Evolutionary conservation across 106 monocot genomes (phyloP).

Genomic region (Apostasia shenzhenica): DNA sequence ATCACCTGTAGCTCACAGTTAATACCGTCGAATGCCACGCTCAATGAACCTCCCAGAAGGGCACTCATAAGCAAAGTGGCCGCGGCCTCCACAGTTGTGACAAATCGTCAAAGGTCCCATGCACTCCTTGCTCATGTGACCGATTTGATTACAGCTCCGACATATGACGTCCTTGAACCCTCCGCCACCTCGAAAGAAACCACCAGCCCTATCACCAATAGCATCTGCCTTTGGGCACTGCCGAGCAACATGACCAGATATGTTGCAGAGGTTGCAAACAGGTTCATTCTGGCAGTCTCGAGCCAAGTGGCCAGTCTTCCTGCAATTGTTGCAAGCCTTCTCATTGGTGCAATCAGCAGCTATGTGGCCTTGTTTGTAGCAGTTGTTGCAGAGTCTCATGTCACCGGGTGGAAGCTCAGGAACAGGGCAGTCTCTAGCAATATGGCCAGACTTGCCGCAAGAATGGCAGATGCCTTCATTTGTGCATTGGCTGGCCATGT

Average conservation of each 20-base stretch:
- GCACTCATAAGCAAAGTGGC: slow-evolving; percentile 65
- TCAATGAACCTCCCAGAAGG: slow-evolving; percentile 58
- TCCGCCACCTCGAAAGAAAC: slow-evolving; percentile 15
- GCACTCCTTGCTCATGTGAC: slow-evolving; percentile 53
- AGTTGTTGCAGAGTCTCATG: slow-evolving; percentile 85
- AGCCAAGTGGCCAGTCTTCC: slow-evolving; percentile 82
- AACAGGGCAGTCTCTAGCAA: slow-evolving; percentile 56
- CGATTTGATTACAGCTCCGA: slow-evolving; percentile 40
- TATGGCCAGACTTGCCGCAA: slow-evolving; percentile 82
- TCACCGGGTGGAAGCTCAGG: slow-evolving; percentile 56
- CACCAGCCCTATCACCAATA: slow-evolving; percentile 28
- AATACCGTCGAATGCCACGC: slow-evolving; percentile 30
- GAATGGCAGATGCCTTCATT: slow-evolving; percentile 95
- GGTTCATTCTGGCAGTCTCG: slow-evolving; percentile 87
- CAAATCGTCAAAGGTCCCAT: slow-evolving; percentile 48
- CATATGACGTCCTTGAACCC: slow-evolving; percentile 38
- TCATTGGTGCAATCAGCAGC: slow-evolving; percentile 83
- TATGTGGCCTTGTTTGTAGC: slow-evolving; percentile 91
- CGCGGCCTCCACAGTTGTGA: slow-evolving; percentile 64
- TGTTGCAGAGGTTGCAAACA: slow-evolving; percentile 86
- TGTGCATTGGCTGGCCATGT: slow-evolving; percentile 73
- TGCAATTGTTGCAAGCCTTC: slow-evolving; percentile 96
- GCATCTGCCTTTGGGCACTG: slow-evolving; percentile 73
- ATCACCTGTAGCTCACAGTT: neutral
- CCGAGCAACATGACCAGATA: slow-evolving; percentile 72